Conservation (phyloP, 306 rosid genomes). For the Casuarina equisetifolia region DNA sequence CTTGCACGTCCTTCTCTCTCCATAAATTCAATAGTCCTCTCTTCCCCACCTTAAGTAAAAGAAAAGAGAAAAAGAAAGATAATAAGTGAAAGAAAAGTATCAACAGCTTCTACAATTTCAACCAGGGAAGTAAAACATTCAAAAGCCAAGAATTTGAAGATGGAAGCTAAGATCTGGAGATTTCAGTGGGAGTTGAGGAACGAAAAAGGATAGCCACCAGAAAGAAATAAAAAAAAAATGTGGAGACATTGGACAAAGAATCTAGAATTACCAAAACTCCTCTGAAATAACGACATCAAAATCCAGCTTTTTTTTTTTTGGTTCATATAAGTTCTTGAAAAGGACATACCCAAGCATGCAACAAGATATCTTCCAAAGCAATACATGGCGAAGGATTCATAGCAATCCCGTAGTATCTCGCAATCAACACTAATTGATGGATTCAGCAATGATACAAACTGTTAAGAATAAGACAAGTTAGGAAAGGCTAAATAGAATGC, state of each 20-base stretch:
- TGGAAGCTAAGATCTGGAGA: background rate
- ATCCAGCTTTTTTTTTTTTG: background rate
- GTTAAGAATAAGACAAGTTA: conserved; percentile 31
- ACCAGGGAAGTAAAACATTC: background rate
- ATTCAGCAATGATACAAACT: conserved; percentile 78
- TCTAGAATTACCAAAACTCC: conserved; percentile 1
- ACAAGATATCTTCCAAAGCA: conserved; percentile 98
- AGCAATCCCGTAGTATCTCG: conserved; percentile 89
- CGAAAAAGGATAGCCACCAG: too few species aligned
- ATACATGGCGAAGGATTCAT: conserved; percentile 99
- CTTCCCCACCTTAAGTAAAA: conserved; percentile 76
- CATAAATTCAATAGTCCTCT: conserved; percentile 84
- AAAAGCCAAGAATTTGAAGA: background rate
- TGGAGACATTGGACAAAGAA: background rate
- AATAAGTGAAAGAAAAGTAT: background rate
- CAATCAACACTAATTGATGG: conserved; percentile 85
- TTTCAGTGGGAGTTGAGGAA: background rate
- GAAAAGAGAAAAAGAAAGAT: background rate
- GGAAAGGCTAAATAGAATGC: conserved; percentile 7
- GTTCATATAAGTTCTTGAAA: conserved; percentile 11
- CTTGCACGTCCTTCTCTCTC: conserved; percentile 79
- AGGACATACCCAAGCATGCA: conserved; percentile 77
- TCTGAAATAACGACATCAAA: background rate
- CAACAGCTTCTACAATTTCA: background rate
- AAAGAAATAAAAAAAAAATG: background rate